Base-by-base conservation (phyloP, 2,329 filamentous ascomycete genomes). In the Fusarium pseudocircinatum region DNA sequence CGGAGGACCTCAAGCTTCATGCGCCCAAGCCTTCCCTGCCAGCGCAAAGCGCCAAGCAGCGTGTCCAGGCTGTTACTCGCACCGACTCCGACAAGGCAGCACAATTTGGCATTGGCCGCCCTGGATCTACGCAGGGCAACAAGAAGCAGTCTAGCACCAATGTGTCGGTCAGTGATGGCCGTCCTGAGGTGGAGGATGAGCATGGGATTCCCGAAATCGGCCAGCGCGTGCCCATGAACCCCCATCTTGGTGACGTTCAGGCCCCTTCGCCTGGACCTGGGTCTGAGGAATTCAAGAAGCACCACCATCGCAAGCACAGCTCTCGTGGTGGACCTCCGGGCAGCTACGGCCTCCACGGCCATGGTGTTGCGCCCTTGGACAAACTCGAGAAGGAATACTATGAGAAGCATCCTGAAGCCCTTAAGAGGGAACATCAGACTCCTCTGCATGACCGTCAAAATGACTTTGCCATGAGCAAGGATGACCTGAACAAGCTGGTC, bases 151-250 rank as follows among this genome's bases (percentile, higher is more conserved):
- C 90, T 74, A 85, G 88, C 36, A 94, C 90, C 79, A 87, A 82
- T 46, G 86, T 87, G 58, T 80, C 85, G 42, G 87, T 87, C 46
- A 85, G 86, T 52, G 85, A 86, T 63, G 85, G 87, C 50, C 83
- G 82, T 28, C 76, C 78, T 44, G 84, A 91, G 72, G 79, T 83
- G 44, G 92, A 92, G 24, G 93, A 96, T 50, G 93, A 96, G 73
- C 91, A 95, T 62, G 96, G 95, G 28, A 97, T 98, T 77, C 95
- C 95, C 5, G 94, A 97, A 80, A 96, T 98, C 75, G 96, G 96
- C 53, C 90, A 94, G 78, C 93, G 95, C 79, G 96, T 99, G 43
- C 96, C 96, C 56, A 96, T 99, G 94, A 93, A 96, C 80, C 93
- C 92, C 60, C 90, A 96, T 80, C 94, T 96, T 47, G 96, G 96